Base-by-base conservation (phyloP, 2,329 filamentous ascomycete species). In the Trichophyton verrucosum region DNA sequence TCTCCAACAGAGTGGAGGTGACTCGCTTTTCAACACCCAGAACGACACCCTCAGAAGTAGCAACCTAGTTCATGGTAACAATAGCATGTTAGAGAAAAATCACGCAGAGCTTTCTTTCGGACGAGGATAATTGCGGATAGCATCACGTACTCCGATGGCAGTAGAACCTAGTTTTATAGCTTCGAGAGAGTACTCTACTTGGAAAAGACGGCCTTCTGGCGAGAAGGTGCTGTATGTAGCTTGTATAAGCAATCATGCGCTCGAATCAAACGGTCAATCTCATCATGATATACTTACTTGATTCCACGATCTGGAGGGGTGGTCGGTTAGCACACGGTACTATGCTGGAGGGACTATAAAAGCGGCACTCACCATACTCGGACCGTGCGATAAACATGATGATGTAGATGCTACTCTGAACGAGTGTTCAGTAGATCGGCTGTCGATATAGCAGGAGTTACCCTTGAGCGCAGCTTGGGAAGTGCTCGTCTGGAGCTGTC, bases 181-280 rank as follows among this genome's bases (percentile, higher is more conserved):
- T 82, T 99, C 94, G 76, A 99, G 88, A 63, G 94, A 97, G 85
- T 99, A 99, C 87, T 99, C 94, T 81, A 99, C 94, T 81, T 99
- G 94, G 84, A 99, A 99, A 76, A 99, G 89, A 78, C 94, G 94
- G 72, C 94, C 94, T 84, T 99, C 94, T 64, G 94, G 94, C 70
- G 94, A 99, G 85, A 99, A 99, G 83, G 94, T 99, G 84, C 89
- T 95, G 74, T 63, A 17, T 59, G 57, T 13, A 57, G 65, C 63
- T 61, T 61, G 64, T 59, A 69, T 72, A 62, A 69, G 67, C 64
- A 24, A 42, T 38, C 47, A n/a, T 22, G n/a, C 27, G 61, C 20
- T 59, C 62, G 58, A 22, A 58, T 57, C 33, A 55, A 38, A 65
- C 61, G 55, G 56, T 42, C 3, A 9, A 58, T 51, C 20, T 36